A percentile compares a stretch with the other conserved stretches of the same genome.
Conservation (phyloP, 2,329 filamentous ascomycete genomes). For the Fusarium liriodendri region DNA sequence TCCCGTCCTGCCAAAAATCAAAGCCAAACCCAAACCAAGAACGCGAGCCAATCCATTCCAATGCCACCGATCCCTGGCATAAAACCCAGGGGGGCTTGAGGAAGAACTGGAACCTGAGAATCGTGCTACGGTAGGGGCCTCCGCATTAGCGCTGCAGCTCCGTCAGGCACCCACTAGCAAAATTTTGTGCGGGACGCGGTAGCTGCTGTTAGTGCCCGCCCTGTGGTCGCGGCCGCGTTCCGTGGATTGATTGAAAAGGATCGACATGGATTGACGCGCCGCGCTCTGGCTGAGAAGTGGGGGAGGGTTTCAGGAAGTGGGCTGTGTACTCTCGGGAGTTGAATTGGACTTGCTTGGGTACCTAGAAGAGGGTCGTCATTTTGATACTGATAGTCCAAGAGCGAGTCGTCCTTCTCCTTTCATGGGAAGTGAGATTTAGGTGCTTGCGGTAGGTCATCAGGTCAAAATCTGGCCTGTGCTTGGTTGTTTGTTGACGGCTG, state of each 20-base stretch:
- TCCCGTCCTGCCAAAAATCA: conserved; percentile 14
- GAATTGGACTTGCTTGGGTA: background rate
- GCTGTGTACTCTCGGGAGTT: background rate
- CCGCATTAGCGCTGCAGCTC: conserved; percentile 38
- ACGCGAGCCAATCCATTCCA: conserved; percentile 28
- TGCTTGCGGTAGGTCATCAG: background rate
- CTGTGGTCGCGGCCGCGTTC: background rate
- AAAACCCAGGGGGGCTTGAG: conserved; percentile 5
- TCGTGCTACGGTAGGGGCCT: conserved; percentile 5
- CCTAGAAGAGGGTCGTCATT: background rate
- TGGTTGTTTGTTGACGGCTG: conserved; percentile 13
- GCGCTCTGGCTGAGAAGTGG: conserved; percentile 13
- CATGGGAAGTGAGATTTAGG: background rate
- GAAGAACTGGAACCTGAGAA: background rate
- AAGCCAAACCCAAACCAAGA: conserved; percentile 16
- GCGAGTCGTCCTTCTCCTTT: conserved; percentile 4
- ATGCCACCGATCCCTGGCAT: conserved; percentile 27
- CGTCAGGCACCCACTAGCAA: conserved; percentile 30
- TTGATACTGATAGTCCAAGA: background rate
- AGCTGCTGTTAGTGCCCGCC: conserved; percentile 33
- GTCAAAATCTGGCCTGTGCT: conserved; percentile 32
- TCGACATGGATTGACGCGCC: conserved; percentile 5
- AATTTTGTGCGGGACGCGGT: conserved; percentile 22
- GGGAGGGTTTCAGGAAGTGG: conserved; percentile 12
- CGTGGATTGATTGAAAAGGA: background rate